Percentiles rank a stretch among this genome's conserved stretches.
phyloP scores from a whole-genome alignment of 2,329 filamentous ascomycete species.

The Botrytis elliptica region DNA sequence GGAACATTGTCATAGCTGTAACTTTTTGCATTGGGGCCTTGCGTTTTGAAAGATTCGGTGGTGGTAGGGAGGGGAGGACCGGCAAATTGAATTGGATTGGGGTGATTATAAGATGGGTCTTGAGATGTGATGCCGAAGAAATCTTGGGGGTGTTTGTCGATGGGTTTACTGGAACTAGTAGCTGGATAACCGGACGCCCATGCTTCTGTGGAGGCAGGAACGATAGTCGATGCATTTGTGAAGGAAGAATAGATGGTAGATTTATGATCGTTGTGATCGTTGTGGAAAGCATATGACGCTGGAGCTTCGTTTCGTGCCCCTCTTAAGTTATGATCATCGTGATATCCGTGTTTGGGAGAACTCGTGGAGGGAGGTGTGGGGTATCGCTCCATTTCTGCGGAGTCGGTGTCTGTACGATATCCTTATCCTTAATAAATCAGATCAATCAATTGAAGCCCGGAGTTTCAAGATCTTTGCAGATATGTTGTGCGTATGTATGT shows the following conservation, averaged over 20 bases:
- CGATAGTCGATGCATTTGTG: background rate
- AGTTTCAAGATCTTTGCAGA: background rate
- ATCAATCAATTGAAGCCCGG: background rate
- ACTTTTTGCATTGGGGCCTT: background rate
- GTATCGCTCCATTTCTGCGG: conserved; percentile 8
- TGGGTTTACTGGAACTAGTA: background rate
- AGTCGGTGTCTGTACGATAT: background rate
- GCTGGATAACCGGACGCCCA: background rate
- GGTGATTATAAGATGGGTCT: background rate
- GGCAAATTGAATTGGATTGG: background rate
- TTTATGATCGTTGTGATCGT: background rate
- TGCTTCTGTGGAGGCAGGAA: background rate
- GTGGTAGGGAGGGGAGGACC: no score
- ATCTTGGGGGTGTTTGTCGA: background rate
- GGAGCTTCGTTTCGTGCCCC: background rate
- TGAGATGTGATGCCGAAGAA: conserved; percentile 1
- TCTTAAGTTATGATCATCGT: background rate
- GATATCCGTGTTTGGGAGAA: background rate
- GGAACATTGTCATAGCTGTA: background rate
- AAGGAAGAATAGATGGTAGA: background rate
- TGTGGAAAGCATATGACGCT: background rate
- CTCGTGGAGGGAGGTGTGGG: conserved; percentile 10
- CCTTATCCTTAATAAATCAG: background rate
- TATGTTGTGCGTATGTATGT: background rate
- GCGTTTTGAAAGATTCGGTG: background rate